Evolutionary conservation across 2,329 filamentous ascomycete species (phyloP).

Genomic region (Fusarium sp.): DNA sequence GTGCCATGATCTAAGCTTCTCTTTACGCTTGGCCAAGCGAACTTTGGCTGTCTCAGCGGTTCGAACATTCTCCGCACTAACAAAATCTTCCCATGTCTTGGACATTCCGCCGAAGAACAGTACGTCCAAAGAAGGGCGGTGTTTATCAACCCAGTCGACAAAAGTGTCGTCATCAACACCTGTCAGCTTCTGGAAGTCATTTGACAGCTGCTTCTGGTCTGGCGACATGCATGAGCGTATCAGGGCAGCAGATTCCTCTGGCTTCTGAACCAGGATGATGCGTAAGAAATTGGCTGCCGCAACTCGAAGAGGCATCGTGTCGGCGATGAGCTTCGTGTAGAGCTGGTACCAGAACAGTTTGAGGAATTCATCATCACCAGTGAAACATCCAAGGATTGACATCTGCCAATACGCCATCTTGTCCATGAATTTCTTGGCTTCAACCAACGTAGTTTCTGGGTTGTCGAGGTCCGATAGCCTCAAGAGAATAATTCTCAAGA

Average conservation of each 20-base stretch:
- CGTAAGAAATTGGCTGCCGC: conserved; percentile 87
- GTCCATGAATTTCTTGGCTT: conserved; percentile 77
- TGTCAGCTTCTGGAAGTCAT: conserved; percentile 83
- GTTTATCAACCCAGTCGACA: conserved; percentile 85
- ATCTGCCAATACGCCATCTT: conserved; percentile 97
- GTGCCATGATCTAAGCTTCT: conserved; percentile 84
- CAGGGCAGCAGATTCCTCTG: conserved; percentile 78
- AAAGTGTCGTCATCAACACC: conserved; percentile 92
- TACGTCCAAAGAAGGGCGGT: conserved; percentile 78
- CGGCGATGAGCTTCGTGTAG: conserved; percentile 85
- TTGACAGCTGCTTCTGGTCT: conserved; percentile 75
- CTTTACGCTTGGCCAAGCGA: conserved; percentile 78
- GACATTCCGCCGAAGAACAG: conserved; percentile 85
- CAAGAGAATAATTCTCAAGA: conserved; percentile 81
- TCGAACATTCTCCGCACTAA: conserved; percentile 79
- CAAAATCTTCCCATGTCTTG: conserved; percentile 88
- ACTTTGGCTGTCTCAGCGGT: conserved; percentile 78
- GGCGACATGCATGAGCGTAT: conserved; percentile 75
- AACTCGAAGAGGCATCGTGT: conserved; percentile 71
- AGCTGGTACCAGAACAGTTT: conserved; percentile 91
- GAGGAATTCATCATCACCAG: conserved; percentile 81
- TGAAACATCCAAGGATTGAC: conserved; percentile 81
- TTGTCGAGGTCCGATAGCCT: conserved; percentile 85
- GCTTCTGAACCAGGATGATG: conserved; percentile 94
- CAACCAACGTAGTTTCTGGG: conserved; percentile 63